Evolutionary conservation across 139 green algal genomes (phyloP).

Genomic region (Chlamydomonas incerta): DNA sequence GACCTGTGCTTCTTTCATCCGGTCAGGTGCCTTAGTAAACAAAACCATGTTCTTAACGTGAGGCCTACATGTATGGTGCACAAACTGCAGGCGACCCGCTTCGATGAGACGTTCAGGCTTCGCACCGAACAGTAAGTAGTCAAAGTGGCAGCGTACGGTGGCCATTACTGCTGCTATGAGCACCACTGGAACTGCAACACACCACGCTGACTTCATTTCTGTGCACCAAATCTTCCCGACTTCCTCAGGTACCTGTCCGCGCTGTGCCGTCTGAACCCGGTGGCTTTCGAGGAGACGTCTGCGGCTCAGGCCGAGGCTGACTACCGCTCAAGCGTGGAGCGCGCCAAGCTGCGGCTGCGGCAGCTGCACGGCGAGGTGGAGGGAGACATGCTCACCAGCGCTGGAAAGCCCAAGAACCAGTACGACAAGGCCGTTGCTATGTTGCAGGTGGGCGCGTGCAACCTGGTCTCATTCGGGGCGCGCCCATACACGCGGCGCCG

Average conservation of each 20-base stretch:
- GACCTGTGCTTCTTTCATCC: too few species aligned
- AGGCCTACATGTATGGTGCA: too few species aligned
- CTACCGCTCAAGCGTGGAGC: conserved; percentile 21
- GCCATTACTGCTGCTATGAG: too few species aligned
- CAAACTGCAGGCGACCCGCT: not conserved
- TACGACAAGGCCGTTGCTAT: conserved; percentile 35
- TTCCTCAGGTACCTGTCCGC: conserved; percentile 15
- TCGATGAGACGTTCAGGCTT: conserved; percentile 16
- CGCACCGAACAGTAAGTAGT: conserved; percentile 11
- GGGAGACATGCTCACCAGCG: conserved; percentile 26
- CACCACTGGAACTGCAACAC: too few species aligned
- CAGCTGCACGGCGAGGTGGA: conserved; percentile 42
- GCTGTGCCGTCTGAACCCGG: conserved; percentile 15
- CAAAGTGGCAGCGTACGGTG: not conserved
- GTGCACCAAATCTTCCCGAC: not conserved
- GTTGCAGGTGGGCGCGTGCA: conserved; percentile 34
- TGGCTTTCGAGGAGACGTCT: conserved; percentile 29
- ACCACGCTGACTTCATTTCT: not conserved
- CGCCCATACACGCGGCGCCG: too few species aligned
- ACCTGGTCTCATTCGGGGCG: too few species aligned
- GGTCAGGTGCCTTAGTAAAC: too few species aligned
- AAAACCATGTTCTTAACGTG: too few species aligned
- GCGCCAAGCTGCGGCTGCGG: conserved; percentile 36
- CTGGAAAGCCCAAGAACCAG: conserved; percentile 25
- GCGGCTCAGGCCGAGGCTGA: conserved; percentile 30